phyloP scores from a whole-genome alignment of 2,329 filamentous ascomycete species.

The Acarospora socialis region DNA sequence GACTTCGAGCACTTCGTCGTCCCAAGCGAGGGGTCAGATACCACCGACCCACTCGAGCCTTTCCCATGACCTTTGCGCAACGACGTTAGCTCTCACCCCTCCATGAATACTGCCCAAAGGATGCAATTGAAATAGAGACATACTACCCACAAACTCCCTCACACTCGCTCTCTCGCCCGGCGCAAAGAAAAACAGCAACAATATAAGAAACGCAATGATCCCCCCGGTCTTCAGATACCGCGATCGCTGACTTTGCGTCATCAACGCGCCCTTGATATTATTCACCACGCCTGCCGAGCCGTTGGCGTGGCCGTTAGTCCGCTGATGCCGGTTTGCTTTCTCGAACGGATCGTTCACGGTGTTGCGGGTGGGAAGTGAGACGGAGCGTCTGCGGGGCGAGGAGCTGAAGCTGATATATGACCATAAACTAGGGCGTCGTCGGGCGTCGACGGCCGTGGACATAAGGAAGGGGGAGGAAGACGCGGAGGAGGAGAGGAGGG shows the following conservation, averaged over 20 bases:
- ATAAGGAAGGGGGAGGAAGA: slow-evolving; percentile 20
- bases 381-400: slow-evolving; percentile 36
- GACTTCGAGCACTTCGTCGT: slow-evolving; percentile 70
- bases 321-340: slow-evolving; percentile 30
- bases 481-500: no score
- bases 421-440: slow-evolving; percentile 36
- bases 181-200: slow-evolving; percentile 43
- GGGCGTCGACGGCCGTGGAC: slow-evolving; percentile 40
- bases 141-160: slow-evolving; percentile 17
- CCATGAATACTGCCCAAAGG: no score
- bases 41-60: neutral
- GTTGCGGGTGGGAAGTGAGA: slow-evolving; percentile 33
- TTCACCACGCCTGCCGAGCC: slow-evolving; percentile 26
- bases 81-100: no score
- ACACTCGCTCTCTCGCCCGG: slow-evolving; percentile 21
- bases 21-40: slow-evolving; percentile 48
- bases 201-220: slow-evolving; percentile 42
- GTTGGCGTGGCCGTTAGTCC: slow-evolving; percentile 17
- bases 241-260: slow-evolving; percentile 48
- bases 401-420: slow-evolving; percentile 37
- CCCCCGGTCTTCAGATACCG: slow-evolving; percentile 49
- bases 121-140: no score
- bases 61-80: neutral
- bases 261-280: slow-evolving; percentile 33
- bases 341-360: slow-evolving; percentile 30